Base-by-base conservation (phyloP, 495 filamentous ascomycete species). In the Haplographium delicatum region DNA sequence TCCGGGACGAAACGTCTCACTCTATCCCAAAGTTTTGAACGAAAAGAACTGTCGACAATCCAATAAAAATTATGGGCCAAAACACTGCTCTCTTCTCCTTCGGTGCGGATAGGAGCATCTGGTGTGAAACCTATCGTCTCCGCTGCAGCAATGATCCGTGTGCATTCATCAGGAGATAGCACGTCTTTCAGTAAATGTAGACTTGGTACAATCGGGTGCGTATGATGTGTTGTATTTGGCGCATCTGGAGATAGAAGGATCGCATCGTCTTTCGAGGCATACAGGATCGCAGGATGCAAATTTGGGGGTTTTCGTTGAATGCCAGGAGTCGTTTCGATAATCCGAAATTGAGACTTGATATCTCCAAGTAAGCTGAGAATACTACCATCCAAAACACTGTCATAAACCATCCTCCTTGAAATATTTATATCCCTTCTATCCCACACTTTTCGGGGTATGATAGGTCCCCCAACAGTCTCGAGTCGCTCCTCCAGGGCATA, bases 61-160 rank as follows among this genome's bases (percentile, higher is more conserved):
- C 72, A 76, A 61, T 76, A 76, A 42, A 76, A 72, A 51, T 76
- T 76, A 55, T 76, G 72, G 1, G 72, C 72, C 0, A 76, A 59
- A 34, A 74, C 61, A 53, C 67, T 71, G 31, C 58, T 60, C 27
- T 72, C 67, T 33, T 65, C 58, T 25, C 68, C 69, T 47, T 71
- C 68, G n/a, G 65, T 64, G 0, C 65, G 62, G 22, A 74, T 53
- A 10, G 71, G 72, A 0, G 69, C 68, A 48, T 76, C 72, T 13
- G 72, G 72, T 3, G 67, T 63, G 48, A 73, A 76, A 23, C 65
- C 64, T 16, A 71, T 63, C 2, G 60, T 57, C 50, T 76, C 72
- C 23, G 62, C 70, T 5, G 69, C 68, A 2, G 69, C 69, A 27
- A 76, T 72, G 40, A 76, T 76, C 18, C 61, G 54, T 19, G 54